Percentiles rank a stretch among this genome's conserved stretches.
phyloP scores from a whole-genome alignment of 257 asterid genomes.

The Catharanthus roseus region DNA sequence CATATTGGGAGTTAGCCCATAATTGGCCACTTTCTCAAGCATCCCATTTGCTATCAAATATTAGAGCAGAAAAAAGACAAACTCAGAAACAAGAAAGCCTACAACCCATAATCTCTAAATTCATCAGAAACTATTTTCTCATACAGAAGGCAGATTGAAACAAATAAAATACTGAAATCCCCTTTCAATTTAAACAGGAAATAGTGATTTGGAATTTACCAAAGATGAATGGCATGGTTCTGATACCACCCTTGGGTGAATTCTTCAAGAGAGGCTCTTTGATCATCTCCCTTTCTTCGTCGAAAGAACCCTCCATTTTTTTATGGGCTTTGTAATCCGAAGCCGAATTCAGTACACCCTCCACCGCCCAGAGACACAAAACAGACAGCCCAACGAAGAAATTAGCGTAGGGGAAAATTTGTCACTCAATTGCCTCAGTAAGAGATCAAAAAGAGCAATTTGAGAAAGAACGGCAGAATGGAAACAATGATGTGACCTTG shows the following conservation, averaged over 20 bases:
- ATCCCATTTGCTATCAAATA: slow-evolving; percentile 42
- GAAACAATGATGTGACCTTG: background rate
- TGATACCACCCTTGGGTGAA: slow-evolving; percentile 58
- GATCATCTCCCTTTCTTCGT: slow-evolving; percentile 9
- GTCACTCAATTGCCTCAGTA: too few relatives aligned
- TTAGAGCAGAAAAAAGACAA: background rate
- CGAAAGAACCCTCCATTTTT: slow-evolving; percentile 7
- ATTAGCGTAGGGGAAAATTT: background rate
- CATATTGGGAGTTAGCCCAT: slow-evolving; percentile 26
- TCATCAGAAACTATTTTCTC: background rate
- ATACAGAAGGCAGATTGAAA: background rate
- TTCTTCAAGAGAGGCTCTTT: slow-evolving; percentile 9
- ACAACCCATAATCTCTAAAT: background rate
- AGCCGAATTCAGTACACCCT: background rate
- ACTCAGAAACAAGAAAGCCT: too few relatives aligned
- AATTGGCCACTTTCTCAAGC: slow-evolving; percentile 55
- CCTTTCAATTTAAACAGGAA: background rate
- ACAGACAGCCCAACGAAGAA: background rate
- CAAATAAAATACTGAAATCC: background rate
- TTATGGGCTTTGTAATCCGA: background rate
- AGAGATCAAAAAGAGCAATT: too few relatives aligned
- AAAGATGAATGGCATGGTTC: slow-evolving; percentile 61
- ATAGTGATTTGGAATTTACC: slow-evolving; percentile 22
- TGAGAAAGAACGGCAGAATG: background rate
- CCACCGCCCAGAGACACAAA: background rate